Conservation (phyloP, 805 yeast species). For the Candida schatavii region DNA sequence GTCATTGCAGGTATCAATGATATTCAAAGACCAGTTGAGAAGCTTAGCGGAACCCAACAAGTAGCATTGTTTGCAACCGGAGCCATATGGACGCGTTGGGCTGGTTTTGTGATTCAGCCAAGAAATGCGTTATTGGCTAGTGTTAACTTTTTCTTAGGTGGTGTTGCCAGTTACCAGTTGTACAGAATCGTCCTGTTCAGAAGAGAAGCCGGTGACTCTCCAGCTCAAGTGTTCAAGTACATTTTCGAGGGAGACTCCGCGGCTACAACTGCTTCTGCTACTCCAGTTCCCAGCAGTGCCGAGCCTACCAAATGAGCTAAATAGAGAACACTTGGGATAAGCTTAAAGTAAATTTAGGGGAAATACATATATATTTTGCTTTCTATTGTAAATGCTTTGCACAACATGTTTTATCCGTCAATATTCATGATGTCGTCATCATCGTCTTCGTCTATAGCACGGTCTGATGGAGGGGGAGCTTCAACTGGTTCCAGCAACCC, state of each 20-base stretch:
- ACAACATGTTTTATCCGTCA: conserved; percentile 8
- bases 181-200: conserved; percentile 70
- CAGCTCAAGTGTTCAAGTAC: conserved; percentile 55
- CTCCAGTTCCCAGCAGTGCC: neutral
- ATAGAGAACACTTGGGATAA: too few species aligned
- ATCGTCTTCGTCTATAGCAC: neutral
- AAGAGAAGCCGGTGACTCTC: conserved; percentile 57
- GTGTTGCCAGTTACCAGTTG: conserved; percentile 85
- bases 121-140: conserved; percentile 84
- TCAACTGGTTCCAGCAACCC: neutral
- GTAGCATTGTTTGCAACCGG: conserved; percentile 88
- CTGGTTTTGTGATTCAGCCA: conserved; percentile 83
- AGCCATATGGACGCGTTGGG: conserved; percentile 97
- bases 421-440: conserved; percentile 11
- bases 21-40: conserved; percentile 85
- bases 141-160: conserved; percentile 89
- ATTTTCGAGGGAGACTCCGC: conserved; percentile 47
- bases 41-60: conserved; percentile 86
- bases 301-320: too few species aligned
- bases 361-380: too few species aligned
- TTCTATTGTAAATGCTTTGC: too few species aligned
- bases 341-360: too few species aligned
- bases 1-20: conserved; percentile 92
- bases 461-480: neutral
- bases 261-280: conserved; percentile 7